Evolutionary conservation across 78 protist species (phyloP).

Genomic region (Chrysochromulina parva): DNA sequence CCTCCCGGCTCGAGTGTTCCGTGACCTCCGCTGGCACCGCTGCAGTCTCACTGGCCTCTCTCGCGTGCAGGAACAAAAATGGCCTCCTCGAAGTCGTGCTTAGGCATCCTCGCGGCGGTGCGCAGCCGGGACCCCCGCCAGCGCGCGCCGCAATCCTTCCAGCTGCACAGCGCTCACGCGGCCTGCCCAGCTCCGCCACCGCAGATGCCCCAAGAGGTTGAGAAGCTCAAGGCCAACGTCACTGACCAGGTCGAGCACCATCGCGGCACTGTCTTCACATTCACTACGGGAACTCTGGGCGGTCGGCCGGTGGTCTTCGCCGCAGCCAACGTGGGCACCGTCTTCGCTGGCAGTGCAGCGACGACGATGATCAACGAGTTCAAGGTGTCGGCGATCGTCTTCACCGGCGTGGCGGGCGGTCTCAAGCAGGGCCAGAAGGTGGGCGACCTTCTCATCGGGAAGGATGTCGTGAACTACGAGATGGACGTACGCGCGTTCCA

Average conservation of each 20-base stretch:
- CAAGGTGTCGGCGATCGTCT: neutral
- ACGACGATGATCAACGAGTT: neutral
- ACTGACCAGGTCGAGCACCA: neutral
- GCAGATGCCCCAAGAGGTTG: neutral
- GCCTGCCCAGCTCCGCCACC: no score
- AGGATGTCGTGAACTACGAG: neutral
- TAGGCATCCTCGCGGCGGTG: no score
- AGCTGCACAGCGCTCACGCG: no score
- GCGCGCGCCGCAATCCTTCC: no score
- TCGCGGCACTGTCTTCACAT: neutral
- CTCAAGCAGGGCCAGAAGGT: neutral
- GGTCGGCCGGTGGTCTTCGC: neutral
- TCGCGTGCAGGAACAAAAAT: no score
- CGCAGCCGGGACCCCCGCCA: no score
- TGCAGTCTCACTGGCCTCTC: no score
- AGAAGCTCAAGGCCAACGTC: neutral
- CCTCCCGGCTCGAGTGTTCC: no score
- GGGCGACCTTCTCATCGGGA: neutral
- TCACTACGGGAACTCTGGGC: neutral
- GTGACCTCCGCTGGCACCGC: no score
- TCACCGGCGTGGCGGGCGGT: conserved; percentile 18
- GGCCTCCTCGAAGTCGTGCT: no score
- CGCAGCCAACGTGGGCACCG: neutral
- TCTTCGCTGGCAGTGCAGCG: neutral
- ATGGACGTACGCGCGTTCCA: neutral